Evolutionary conservation across 176 grass and related monocot species (phyloP), one percentile per base, ranked within the genome.

Genomic region (Thalia dealbata): DNA sequence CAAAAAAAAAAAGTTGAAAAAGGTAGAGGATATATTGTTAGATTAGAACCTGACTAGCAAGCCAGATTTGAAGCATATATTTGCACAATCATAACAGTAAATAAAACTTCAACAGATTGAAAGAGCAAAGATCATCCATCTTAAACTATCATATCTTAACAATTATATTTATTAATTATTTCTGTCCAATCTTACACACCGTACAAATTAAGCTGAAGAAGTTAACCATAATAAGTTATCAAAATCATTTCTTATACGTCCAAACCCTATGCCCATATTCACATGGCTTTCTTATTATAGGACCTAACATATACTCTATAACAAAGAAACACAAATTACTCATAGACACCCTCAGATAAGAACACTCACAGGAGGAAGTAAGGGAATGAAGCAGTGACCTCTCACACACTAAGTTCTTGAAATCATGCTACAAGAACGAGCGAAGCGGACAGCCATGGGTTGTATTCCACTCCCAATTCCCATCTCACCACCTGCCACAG

Each of bases 391-490:
- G 41, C 59, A 64, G 76, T 12, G 14, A 14, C 23, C 15, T n/a
- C 69, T 61, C 66, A 42, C 69, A 35, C 64, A 50, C 55, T 95
- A 99, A 81, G 72, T 88, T 87, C 90, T 85, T 79, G 88, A 81
- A 81, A 74, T 87, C 83, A 87, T 84, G 82, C 90, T 95, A 83
- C 81, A 91, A 82, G 90, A 99, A 67, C 90, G 87, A 41, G 83
- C 83, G 13, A 99, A 69, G 16, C 69, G 64, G 60, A 64, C 32
- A 55, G 83, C 69, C 26, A 67, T 82, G 56, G 80, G 66, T 69
- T 69, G 86, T 0, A 87, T 81, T 54, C 21, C 70, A 75, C 64
- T 86, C 24, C 43, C 77, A 66, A 46, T 80, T 72, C 64, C 73
- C 30, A 50, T 62, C 26, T 51, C 81, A 71, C 77, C 80, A 15